These are phyloP conservation scores for Ceriops decandra DNA, from an alignment of 345 rosid genomes.

Conservation along the genomic window DNA sequence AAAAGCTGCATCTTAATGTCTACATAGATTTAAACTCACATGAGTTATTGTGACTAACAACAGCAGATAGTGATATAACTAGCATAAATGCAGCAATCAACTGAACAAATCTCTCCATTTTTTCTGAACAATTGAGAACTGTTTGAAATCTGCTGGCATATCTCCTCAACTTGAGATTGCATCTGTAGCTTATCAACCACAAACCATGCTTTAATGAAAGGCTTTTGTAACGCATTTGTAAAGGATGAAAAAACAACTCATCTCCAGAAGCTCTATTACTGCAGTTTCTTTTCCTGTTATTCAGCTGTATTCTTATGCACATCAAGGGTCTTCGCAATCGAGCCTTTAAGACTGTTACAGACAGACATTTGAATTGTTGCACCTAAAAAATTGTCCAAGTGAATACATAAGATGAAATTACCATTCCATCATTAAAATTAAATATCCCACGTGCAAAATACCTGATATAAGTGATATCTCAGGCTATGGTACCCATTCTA, in stretches of 20 bases:
- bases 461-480: too few species aligned
- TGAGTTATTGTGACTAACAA: conserved; percentile 44
- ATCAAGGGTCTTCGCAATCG: conserved; percentile 22
- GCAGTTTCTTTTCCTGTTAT: conserved; percentile 19
- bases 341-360: conserved; percentile 26
- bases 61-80: conserved; percentile 57
- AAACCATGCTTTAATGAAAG: conserved; percentile 21
- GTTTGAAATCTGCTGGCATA: conserved; percentile 16
- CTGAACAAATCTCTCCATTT: conserved; percentile 38
- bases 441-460: too few species aligned
- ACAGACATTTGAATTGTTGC: conserved; percentile 18
- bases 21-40: conserved; percentile 46
- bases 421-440: too few species aligned
- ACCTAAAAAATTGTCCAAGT: not conserved
- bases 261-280: conserved; percentile 8
- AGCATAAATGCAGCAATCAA: conserved; percentile 46
- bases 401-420: conserved; percentile 1
- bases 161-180: conserved; percentile 24
- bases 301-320: conserved; percentile 8
- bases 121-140: conserved; percentile 27
- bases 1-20: conserved; percentile 5
- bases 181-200: conserved; percentile 19
- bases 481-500: too few species aligned
- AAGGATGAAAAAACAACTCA: conserved; percentile 7
- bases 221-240: conserved; percentile 7